These are phyloP conservation scores for Cucurbitaria berberidis DNA, from an alignment of 2,329 filamentous ascomycete species.

Conservation along the genomic window DNA sequence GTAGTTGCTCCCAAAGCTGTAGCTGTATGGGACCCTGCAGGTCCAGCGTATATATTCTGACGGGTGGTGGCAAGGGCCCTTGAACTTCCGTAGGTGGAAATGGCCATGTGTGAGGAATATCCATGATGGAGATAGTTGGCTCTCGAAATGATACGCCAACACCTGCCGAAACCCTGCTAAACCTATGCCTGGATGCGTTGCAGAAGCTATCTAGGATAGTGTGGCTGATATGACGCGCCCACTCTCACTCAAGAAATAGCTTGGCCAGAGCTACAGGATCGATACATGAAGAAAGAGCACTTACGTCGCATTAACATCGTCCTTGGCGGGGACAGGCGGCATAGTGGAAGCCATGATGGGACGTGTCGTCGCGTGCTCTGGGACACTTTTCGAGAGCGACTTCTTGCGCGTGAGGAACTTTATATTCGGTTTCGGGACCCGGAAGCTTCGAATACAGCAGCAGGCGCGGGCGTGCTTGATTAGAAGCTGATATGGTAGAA, in stretches of 20 bases:
- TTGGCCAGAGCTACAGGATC: neutral
- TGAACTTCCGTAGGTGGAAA: no score
- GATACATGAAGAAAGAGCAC: slow-evolving; percentile 35
- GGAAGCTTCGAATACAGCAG: slow-evolving; percentile 1
- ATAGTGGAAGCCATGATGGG: slow-evolving; percentile 43
- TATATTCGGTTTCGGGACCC: slow-evolving; percentile 28
- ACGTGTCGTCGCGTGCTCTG: slow-evolving; percentile 40
- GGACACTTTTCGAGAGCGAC: slow-evolving; percentile 43
- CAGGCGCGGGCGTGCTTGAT: neutral
- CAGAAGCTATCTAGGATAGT: neutral
- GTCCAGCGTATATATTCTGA: no score
- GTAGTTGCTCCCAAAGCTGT: no score
- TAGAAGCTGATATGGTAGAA: slow-evolving; percentile 2
- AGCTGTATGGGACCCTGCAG: no score
- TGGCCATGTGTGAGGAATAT: no score
- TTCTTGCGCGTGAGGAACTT: slow-evolving; percentile 41
- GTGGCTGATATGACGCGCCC: no score
- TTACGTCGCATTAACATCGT: slow-evolving; percentile 67
- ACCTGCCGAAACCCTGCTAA: neutral
- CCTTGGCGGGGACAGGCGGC: slow-evolving; percentile 59
- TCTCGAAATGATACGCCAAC: neutral
- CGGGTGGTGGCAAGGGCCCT: no score
- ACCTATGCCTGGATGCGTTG: neutral
- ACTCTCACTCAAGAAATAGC: neutral
- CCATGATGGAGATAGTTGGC: neutral